Percentiles rank a stretch among this genome's conserved stretches.
phyloP scores from a whole-genome alignment of 352 stramenopile species.

The Phytopythium cucurbitacearum region DNA sequence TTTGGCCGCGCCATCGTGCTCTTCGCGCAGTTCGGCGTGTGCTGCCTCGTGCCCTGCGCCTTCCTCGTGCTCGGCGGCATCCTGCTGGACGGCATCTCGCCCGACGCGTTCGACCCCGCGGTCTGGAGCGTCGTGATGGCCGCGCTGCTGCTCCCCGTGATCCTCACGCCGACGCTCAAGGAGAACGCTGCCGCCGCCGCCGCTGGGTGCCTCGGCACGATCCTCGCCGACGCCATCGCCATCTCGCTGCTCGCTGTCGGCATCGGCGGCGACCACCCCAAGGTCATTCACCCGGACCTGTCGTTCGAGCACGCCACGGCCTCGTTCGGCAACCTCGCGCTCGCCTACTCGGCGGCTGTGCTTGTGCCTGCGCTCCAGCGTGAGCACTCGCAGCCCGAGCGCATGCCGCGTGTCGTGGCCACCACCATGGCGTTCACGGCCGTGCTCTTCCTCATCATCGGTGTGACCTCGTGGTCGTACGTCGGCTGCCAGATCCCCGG shows the following conservation, averaged over 20 bases:
- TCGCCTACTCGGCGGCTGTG: slow-evolving; percentile 54
- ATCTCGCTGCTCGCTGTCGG: slow-evolving; percentile 33
- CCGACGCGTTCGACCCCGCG: slow-evolving; percentile 34
- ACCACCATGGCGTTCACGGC: slow-evolving; percentile 44
- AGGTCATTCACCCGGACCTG: slow-evolving; percentile 31
- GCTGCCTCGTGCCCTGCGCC: slow-evolving; percentile 41
- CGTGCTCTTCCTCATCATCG: slow-evolving; percentile 51
- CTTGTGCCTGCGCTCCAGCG: slow-evolving; percentile 56
- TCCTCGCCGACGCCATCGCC: slow-evolving; percentile 50
- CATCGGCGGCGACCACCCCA: slow-evolving; percentile 36
- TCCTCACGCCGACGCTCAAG: slow-evolving; percentile 58
- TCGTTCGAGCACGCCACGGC: slow-evolving; percentile 42
- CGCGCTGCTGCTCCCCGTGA: slow-evolving; percentile 38
- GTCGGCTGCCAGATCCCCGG: slow-evolving; percentile 62
- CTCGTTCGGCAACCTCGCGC: slow-evolving; percentile 54
- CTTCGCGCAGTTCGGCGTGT: slow-evolving; percentile 52
- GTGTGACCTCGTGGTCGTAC: slow-evolving; percentile 27
- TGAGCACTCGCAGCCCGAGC: slow-evolving; percentile 53
- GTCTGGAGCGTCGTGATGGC: slow-evolving; percentile 68
- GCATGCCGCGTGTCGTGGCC: slow-evolving; percentile 49
- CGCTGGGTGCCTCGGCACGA: slow-evolving; percentile 44
- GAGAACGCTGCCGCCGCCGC: slow-evolving; percentile 50
- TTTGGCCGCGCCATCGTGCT: slow-evolving; percentile 48
- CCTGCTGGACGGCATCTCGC: slow-evolving; percentile 48
- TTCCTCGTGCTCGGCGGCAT: slow-evolving; percentile 65